Percentiles rank a stretch among this genome's conserved stretches.
phyloP scores from a whole-genome alignment of 2,329 filamentous ascomycete genomes.

The Sordariomycetes sp. region DNA sequence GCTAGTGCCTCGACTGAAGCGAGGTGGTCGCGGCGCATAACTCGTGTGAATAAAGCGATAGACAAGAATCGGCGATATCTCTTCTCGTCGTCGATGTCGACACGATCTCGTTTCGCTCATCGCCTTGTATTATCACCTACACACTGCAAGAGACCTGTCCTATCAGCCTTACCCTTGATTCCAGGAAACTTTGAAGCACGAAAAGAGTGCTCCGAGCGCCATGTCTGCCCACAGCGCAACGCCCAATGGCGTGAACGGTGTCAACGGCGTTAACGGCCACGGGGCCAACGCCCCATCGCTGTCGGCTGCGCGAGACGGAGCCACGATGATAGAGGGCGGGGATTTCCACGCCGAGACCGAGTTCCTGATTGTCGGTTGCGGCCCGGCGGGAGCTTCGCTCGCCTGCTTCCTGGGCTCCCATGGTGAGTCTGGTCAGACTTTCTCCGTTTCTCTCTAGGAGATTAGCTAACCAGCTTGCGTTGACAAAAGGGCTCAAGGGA shows the following conservation, averaged over 20 bases:
- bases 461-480: background rate
- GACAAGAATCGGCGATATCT: too few relatives aligned
- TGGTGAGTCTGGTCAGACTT: conserved; percentile 19
- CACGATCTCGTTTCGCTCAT: too few relatives aligned
- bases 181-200: too few relatives aligned
- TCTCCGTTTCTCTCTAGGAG: background rate
- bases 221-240: background rate
- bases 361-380: conserved; percentile 37
- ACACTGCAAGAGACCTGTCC: too few relatives aligned
- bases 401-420: conserved; percentile 40
- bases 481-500: conserved; percentile 31
- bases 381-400: conserved; percentile 42
- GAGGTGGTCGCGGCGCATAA: too few relatives aligned
- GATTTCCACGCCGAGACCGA: conserved; percentile 24
- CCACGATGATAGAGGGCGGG: background rate
- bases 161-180: too few relatives aligned
- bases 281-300: background rate
- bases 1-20: too few relatives aligned
- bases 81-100: too few relatives aligned
- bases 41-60: too few relatives aligned
- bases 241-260: background rate
- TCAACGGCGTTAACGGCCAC: background rate
- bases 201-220: too few relatives aligned
- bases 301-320: background rate
- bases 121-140: too few relatives aligned